A percentile compares a stretch with the other conserved stretches of the same genome.
These are phyloP conservation scores for Rubus idaeus DNA, from an alignment of 306 rosid species.

Conservation along the genomic window DNA sequence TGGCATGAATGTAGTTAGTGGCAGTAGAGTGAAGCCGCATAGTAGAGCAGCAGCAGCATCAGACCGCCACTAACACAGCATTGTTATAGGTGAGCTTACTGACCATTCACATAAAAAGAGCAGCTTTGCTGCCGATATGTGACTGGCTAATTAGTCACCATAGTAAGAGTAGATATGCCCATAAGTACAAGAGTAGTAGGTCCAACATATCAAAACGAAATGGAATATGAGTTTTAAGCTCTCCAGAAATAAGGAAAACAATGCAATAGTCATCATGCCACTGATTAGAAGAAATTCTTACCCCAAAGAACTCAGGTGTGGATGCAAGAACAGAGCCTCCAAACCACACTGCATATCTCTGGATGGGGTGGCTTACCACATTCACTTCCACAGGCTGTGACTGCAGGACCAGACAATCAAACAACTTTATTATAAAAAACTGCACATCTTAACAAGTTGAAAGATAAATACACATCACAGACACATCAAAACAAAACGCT, in stretches of 20 bases:
- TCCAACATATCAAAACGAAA: neutral
- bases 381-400: constrained; percentile 97
- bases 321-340: constrained; percentile 99
- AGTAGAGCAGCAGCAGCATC: constrained; percentile 45
- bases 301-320: constrained; percentile 92
- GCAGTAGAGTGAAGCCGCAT: constrained; percentile 37
- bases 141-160: constrained; percentile 95
- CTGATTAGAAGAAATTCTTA: constrained; percentile 34
- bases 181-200: neutral
- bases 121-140: constrained; percentile 51
- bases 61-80: constrained; percentile 25
- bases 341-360: constrained; percentile 99
- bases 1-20: constrained; percentile 36
- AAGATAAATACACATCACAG: neutral
- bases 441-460: neutral
- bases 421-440: neutral
- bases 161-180: neutral
- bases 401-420: constrained; percentile 36
- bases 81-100: constrained; percentile 75
- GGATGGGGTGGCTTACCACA: constrained; percentile 94
- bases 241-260: neutral
- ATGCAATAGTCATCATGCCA: neutral
- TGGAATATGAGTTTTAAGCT: neutral
- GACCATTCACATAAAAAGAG: constrained; percentile 75
- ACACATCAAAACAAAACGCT: constrained; percentile 7